Base-by-base conservation (phyloP, 2,329 filamentous ascomycete species). In the Trichoderma atrobrunneum region DNA sequence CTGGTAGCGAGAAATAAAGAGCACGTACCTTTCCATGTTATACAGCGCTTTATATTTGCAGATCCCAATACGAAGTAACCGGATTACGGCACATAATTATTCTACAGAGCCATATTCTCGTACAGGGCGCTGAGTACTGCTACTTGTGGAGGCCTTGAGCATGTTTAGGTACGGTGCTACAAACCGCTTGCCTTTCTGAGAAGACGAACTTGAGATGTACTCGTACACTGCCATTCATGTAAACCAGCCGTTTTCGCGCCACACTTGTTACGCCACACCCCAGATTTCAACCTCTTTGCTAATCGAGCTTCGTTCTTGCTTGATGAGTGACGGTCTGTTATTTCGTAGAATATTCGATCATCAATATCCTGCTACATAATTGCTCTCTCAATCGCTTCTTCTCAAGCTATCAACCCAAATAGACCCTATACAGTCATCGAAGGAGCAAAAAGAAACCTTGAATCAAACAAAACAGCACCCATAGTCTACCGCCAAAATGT, bases 191-290 rank as follows among this genome's bases (percentile, higher is more conserved):
- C 24, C 61, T 48, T 11, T 30, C 39, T 21, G 18, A 48, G 6
- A 8, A 36, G 5, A 5, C 16, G 16, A 10, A 43, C 1, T 7
- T n/a, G 16, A 43, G n/a, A n/a, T n/a, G n/a, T n/a, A n/a, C n/a
- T n/a, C n/a, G 36, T 43, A 43, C 36, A 43, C 39, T 43, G 39
- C 39, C 39, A 43, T n/a, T 43, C 3, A 1, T 14, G 12, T 24
- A 39, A 7, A 30, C 3, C 3, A 51, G 48, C 0, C 21, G 43
- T 3, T 30, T 32, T 7, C 8, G 64, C 51, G 64, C 64, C 64
- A 67, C 64, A 67, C 16, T 54, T 14, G 8, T 36, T 69, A 61
- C 66, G 66, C 66, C 66, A 69, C 66, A 69, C 56, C 36, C 56
- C 36, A 34, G 56, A 69, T 51, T 34, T 69, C 56, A 72, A 68